Evolutionary conservation across 768 basidiomycete species (phyloP).

Genomic region (Paxillus involutus): DNA sequence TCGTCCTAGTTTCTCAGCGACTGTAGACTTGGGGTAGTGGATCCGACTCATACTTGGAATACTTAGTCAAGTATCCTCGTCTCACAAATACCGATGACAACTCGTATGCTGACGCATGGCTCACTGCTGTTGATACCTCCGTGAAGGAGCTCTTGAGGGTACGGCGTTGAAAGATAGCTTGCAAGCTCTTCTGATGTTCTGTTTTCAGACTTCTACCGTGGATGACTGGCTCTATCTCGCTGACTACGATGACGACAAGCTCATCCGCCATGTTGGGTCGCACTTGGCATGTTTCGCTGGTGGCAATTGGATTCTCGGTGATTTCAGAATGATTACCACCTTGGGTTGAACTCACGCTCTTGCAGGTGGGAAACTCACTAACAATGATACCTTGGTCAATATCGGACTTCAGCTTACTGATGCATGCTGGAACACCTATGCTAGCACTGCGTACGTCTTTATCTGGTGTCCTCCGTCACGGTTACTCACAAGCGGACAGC

Average conservation of each 20-base stretch:
- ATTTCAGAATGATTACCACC: neutral
- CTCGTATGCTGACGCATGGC: constrained; percentile 67
- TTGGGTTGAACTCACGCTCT: constrained; percentile 2
- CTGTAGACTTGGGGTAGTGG: constrained; percentile 65
- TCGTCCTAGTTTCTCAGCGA: neutral
- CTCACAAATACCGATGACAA: constrained; percentile 65
- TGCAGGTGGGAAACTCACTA: constrained; percentile 62
- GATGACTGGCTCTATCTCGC: constrained; percentile 63
- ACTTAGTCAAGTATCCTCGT: constrained; percentile 69
- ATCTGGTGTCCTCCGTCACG: neutral
- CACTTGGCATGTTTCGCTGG: constrained; percentile 75
- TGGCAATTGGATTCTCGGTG: constrained; percentile 75
- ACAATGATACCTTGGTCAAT: constrained; percentile 70
- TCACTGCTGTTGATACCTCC: constrained; percentile 69
- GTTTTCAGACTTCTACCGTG: constrained; percentile 57
- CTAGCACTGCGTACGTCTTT: constrained; percentile 55
- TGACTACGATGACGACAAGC: constrained; percentile 48
- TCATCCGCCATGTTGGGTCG: constrained; percentile 62
- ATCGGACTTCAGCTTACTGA: constrained; percentile 63
- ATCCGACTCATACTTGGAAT: constrained; percentile 77
- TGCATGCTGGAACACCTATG: constrained; percentile 81
- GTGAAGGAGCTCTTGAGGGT: constrained; percentile 59
- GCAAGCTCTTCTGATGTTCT: neutral
- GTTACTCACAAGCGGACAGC: constrained; percentile 31
- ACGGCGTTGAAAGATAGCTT: neutral